Base-by-base conservation (phyloP, 768 basidiomycete species). In the Panellus pusillus region DNA sequence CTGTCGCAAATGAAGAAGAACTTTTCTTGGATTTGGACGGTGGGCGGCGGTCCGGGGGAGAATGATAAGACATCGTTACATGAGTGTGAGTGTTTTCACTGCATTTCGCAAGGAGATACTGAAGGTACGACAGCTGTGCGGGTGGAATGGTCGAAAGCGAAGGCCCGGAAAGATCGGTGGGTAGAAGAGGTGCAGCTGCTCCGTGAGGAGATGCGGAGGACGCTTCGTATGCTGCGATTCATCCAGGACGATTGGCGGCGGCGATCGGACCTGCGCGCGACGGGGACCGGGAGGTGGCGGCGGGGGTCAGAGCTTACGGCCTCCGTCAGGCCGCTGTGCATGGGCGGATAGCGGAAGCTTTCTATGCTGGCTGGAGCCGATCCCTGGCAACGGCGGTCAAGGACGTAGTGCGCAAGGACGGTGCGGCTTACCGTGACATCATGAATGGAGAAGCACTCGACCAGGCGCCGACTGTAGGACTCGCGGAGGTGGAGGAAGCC, bases 81-180 rank as follows among this genome's bases (percentile, higher is more conserved):
- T 35, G 57, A 54, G 11, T 44, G 52, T 58, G 29, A 37, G 51
- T 46, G 9, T 6, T 7, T 31, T 7, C 15, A 40, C 38, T 6
- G 6, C 7, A 15, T 7, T 15, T 40, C 6, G 7, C 6, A 15
- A 8, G 38, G 7, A 6, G 15, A 40, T n/a, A n/a, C 38, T 40
- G n/a, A 40, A 6, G 38, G n/a, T n/a, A 7, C n/a, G n/a, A n/a
- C 15, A 60, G 58, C 49, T 4, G 50, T 60, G 1, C 52, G 48
- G 1, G 60, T 67, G 4, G 64, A 64, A 32, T 67, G 63, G 63
- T 55, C 54, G n/a, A 67, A 63, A 42, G 52, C 63, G 6, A 19
- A 19, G 13, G 63, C 58, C 4, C 54, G 56, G 8, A 40, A 37
- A 0, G 44, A 55, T 13, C 54, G 44, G 9, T 67, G 65, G 65